These are phyloP conservation scores for Neckera pumila DNA, from an alignment of 225 moss, liverwort and hornwort species.

Conservation along the genomic window DNA sequence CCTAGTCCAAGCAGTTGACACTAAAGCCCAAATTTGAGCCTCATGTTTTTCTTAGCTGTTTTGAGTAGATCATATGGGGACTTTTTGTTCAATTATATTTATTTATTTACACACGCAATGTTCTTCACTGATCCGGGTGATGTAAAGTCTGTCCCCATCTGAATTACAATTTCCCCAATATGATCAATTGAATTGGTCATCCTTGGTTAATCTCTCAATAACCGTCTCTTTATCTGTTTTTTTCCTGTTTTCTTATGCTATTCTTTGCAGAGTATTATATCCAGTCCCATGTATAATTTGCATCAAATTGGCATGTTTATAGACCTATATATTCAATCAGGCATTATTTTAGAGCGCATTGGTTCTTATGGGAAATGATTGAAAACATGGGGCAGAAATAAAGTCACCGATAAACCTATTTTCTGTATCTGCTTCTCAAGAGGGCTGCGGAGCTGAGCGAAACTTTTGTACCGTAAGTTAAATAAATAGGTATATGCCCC, in stretches of 20 bases:
- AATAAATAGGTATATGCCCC: neutral
- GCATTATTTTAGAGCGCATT: neutral
- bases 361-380: neutral
- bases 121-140: neutral
- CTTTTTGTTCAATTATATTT: neutral
- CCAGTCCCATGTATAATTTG: neutral
- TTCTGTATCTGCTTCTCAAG: neutral
- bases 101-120: neutral
- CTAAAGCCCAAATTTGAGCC: neutral
- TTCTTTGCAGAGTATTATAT: neutral
- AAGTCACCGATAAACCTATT: neutral
- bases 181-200: neutral
- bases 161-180: neutral
- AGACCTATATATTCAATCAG: neutral
- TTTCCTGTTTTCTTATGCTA: neutral
- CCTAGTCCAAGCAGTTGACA: neutral
- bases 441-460: neutral
- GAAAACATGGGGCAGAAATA: neutral
- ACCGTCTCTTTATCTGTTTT: neutral
- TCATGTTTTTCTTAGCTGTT: neutral
- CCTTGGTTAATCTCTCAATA: no score
- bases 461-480: neutral
- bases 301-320: neutral
- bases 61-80: neutral
- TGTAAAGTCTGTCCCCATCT: neutral